Conservation (phyloP, 139 green algal species). For the Chlamydomonas sp. region DNA sequence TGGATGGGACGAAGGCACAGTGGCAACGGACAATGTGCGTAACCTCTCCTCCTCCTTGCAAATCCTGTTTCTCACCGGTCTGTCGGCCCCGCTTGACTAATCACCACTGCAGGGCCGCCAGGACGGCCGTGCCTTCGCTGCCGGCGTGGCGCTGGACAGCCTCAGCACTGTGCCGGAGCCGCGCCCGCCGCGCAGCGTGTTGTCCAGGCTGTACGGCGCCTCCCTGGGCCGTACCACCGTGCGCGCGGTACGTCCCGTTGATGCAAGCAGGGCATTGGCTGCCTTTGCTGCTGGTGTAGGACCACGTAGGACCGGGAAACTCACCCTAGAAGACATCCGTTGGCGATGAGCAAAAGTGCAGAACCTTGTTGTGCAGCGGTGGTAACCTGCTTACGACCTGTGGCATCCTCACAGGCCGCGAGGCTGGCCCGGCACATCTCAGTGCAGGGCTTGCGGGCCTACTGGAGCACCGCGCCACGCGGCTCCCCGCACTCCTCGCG, state of each 20-base stretch:
- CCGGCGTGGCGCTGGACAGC: constrained; percentile 29
- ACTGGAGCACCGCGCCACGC: constrained; percentile 37
- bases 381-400: too few relatives aligned
- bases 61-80: too few relatives aligned
- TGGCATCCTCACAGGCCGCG: constrained; percentile 22
- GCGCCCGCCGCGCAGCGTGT: constrained; percentile 4
- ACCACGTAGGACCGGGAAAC: too few relatives aligned
- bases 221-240: constrained; percentile 9
- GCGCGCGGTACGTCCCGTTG: not conserved
- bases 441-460: constrained; percentile 38
- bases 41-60: too few relatives aligned
- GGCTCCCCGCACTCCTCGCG: not conserved
- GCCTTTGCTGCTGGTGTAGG: too few relatives aligned
- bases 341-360: too few relatives aligned
- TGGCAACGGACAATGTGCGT: too few relatives aligned
- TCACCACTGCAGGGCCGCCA: constrained; percentile 11
- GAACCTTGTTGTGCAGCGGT: too few relatives aligned
- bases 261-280: too few relatives aligned
- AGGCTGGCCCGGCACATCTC: constrained; percentile 35
- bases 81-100: too few relatives aligned
- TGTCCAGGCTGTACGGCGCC: constrained; percentile 32
- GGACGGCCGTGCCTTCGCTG: constrained; percentile 4
- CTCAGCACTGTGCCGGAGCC: constrained; percentile 34
- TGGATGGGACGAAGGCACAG: too few relatives aligned
- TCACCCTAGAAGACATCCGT: too few relatives aligned